phyloP scores from a whole-genome alignment of 768 basidiomycete species.

The Mrakia blollopis region DNA sequence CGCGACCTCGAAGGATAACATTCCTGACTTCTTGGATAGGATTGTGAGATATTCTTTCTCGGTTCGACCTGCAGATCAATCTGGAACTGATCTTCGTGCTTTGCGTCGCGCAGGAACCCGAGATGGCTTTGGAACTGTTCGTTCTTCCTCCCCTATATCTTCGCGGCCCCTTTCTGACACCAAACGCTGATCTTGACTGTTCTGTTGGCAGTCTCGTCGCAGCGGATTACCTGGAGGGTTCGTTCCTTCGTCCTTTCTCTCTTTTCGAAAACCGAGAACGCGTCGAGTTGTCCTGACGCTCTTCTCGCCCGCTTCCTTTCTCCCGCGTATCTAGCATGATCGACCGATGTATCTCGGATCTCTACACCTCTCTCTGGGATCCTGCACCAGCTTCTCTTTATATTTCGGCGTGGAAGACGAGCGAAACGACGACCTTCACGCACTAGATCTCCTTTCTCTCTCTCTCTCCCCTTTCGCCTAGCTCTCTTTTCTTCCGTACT shows the following conservation, averaged over 20 bases:
- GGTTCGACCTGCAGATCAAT: too few relatives aligned
- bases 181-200: neutral
- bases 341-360: neutral
- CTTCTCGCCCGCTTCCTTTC: neutral
- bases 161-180: slow-evolving; percentile 2
- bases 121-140: slow-evolving; percentile 83
- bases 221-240: slow-evolving; percentile 44
- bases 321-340: neutral
- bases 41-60: slow-evolving; percentile 47
- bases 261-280: too few relatives aligned
- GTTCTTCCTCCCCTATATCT: slow-evolving; percentile 41
- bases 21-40: slow-evolving; percentile 78
- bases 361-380: too few relatives aligned
- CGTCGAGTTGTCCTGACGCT: neutral
- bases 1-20: slow-evolving; percentile 66
- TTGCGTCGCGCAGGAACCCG: slow-evolving; percentile 50
- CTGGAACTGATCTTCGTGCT: neutral
- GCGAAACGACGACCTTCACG: too few relatives aligned
- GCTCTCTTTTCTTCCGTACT: too few relatives aligned
- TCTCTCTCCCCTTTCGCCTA: neutral
- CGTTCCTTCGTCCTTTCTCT: slow-evolving; percentile 22
- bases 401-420: neutral
- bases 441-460: neutral
- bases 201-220: slow-evolving; percentile 41
- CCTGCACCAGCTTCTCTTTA: neutral